A percentile compares a stretch with the other conserved stretches of the same genome.
phyloP scores from a whole-genome alignment of 2,329 filamentous ascomycete species.

The Colletotrichum sp. region DNA sequence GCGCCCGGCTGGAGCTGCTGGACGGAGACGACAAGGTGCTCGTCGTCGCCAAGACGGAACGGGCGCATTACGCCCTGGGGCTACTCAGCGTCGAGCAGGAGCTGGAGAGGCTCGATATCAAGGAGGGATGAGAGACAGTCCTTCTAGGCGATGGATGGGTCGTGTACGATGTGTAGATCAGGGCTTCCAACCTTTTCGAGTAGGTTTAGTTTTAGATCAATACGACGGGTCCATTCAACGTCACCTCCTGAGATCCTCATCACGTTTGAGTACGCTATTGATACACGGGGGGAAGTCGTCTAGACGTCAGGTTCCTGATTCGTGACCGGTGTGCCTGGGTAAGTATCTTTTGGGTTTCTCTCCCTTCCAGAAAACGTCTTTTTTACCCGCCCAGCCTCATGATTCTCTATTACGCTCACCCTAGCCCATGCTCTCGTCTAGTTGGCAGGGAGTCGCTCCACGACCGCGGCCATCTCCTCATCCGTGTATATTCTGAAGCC shows the following conservation, averaged over 20 bases:
- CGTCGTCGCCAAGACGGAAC: conserved; percentile 65
- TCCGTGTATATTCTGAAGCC: conserved; percentile 99
- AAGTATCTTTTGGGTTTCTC: not conserved
- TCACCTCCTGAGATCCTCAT: not conserved
- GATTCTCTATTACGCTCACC: not conserved
- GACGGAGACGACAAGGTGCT: conserved; percentile 49
- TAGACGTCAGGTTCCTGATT: conserved; percentile 4
- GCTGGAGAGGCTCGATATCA: conserved; percentile 66
- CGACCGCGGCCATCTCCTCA: conserved; percentile 93
- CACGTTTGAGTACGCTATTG: conserved; percentile 22
- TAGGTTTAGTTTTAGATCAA: not conserved
- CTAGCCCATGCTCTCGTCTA: conserved; percentile 33
- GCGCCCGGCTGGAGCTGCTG: conserved; percentile 55
- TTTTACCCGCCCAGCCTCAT: not conserved
- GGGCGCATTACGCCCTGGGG: conserved; percentile 79
- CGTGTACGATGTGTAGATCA: not conserved
- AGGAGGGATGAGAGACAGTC: conserved; percentile 31
- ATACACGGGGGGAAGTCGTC: conserved; percentile 14
- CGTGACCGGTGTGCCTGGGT: not conserved
- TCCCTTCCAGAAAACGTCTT: not conserved
- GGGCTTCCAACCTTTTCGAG: not conserved
- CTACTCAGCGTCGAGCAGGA: conserved; percentile 80
- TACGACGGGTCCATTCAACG: not conserved
- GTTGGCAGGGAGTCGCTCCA: conserved; percentile 79
- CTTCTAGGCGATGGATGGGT: not conserved